Evolutionary conservation across 495 filamentous ascomycete genomes (phyloP).

Genomic region (Daldinia grandis): DNA sequence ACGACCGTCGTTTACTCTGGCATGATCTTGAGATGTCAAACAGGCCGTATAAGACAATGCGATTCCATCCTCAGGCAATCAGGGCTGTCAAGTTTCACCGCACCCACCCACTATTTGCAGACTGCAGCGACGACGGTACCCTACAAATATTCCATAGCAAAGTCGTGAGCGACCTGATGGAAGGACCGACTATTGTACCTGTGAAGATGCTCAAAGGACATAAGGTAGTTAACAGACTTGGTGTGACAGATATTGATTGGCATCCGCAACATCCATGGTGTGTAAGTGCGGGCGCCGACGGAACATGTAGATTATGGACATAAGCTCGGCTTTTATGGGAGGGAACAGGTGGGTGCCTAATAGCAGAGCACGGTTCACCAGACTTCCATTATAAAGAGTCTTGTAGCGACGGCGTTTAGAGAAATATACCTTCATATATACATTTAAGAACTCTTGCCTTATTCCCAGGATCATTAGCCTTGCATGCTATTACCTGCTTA

Average conservation of each 20-base stretch:
- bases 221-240: slow-evolving; percentile 78
- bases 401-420: slow-evolving; percentile 38
- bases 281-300: slow-evolving; percentile 93
- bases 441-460: not conserved
- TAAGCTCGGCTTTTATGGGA: slow-evolving; percentile 35
- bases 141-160: slow-evolving; percentile 97
- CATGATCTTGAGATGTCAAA: slow-evolving; percentile 93
- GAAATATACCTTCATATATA: slow-evolving; percentile 17
- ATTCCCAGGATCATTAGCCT: slow-evolving; percentile 1
- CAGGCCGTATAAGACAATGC: slow-evolving; percentile 91
- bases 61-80: slow-evolving; percentile 92
- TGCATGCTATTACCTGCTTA: not conserved
- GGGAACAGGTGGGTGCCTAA: slow-evolving; percentile 18
- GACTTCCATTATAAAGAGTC: slow-evolving; percentile 21
- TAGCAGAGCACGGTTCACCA: slow-evolving; percentile 18
- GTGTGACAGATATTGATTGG: slow-evolving; percentile 95
- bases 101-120: slow-evolving; percentile 87
- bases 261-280: slow-evolving; percentile 91
- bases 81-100: slow-evolving; percentile 86
- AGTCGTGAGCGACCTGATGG: slow-evolving; percentile 91
- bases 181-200: slow-evolving; percentile 94
- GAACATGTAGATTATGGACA: slow-evolving; percentile 66
- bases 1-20: slow-evolving; percentile 94
- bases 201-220: slow-evolving; percentile 94
- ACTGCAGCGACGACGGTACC: slow-evolving; percentile 91